Conservation (phyloP, 805 yeast species). For the Saccharomycopsis synnaedendra region DNA sequence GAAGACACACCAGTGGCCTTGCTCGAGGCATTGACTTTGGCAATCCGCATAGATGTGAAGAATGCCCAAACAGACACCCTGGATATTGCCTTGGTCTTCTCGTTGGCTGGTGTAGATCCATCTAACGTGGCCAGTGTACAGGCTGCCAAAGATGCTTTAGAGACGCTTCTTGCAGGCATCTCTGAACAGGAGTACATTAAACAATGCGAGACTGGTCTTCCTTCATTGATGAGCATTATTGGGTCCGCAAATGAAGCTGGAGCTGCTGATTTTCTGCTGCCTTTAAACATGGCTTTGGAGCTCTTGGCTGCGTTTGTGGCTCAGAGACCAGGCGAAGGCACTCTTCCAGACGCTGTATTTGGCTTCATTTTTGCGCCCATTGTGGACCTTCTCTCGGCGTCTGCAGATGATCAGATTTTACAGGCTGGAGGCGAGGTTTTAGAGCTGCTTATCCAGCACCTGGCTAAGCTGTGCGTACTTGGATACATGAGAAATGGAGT, state of each 20-base stretch:
- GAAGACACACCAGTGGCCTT: constrained; percentile 74
- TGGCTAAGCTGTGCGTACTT: constrained; percentile 20
- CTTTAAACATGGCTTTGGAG: constrained; percentile 36
- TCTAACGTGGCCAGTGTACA: constrained; percentile 59
- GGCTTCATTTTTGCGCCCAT: constrained; percentile 21
- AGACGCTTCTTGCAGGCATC: constrained; percentile 40
- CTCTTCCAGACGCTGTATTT: constrained; percentile 20
- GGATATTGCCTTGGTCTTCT: constrained; percentile 44
- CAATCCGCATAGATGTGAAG: constrained; percentile 37
- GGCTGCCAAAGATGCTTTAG: constrained; percentile 52
- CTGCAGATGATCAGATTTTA: constrained; percentile 66
- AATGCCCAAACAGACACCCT: constrained; percentile 22
- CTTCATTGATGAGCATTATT: constrained; percentile 28
- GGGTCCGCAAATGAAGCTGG: constrained; percentile 18
- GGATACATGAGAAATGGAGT: constrained; percentile 19
- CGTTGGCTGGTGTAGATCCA: constrained; percentile 60
- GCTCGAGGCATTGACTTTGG: constrained; percentile 54
- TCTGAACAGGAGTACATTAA: constrained; percentile 31
- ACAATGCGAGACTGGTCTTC: constrained; percentile 42
- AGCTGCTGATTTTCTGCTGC: not conserved
- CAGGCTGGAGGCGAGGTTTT: constrained; percentile 72
- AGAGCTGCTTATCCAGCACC: constrained; percentile 41
- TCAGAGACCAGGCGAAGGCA: constrained; percentile 26
- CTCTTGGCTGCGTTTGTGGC: constrained; percentile 37
- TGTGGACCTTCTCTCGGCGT: constrained; percentile 20